Conservation (phyloP, 2,329 filamentous ascomycete species). For the Diaporthe amygdali region DNA sequence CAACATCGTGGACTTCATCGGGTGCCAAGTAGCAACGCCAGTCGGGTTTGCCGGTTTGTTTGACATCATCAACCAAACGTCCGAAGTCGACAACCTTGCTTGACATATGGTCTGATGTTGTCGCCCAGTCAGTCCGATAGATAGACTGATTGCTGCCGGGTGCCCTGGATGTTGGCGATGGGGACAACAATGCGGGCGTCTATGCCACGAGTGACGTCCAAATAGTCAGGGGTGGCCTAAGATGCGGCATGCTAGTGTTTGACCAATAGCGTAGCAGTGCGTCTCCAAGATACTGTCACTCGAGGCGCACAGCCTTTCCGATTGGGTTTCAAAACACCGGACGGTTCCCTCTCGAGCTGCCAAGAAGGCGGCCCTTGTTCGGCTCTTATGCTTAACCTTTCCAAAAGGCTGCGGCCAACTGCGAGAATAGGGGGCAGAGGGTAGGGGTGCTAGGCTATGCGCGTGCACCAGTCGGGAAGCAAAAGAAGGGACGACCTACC, state of each 20-base stretch:
- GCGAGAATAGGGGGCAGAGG: neutral
- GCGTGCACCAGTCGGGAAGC: neutral
- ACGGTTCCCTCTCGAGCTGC: constrained; percentile 1
- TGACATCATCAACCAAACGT: constrained; percentile 13
- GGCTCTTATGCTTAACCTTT: constrained; percentile 13
- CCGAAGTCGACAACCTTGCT: constrained; percentile 5
- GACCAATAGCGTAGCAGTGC: neutral
- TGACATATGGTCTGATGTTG: constrained; percentile 4
- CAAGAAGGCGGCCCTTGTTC: constrained; percentile 9
- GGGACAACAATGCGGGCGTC: constrained; percentile 10
- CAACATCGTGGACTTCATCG: neutral
- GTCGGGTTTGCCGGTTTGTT: neutral
- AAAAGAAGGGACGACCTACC: neutral
- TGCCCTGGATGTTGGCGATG: neutral
- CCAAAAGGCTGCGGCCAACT: neutral
- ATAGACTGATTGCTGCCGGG: neutral
- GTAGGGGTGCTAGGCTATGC: neutral
- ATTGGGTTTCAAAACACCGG: constrained; percentile 14
- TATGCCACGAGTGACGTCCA: neutral
- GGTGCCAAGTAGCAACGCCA: neutral
- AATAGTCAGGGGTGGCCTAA: neutral
- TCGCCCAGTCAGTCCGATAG: neutral
- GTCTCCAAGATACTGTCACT: neutral
- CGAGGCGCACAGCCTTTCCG: neutral
- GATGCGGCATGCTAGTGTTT: neutral